Conservation (phyloP, 2,329 filamentous ascomycete species). For the Rugonectria rugulosa region DNA sequence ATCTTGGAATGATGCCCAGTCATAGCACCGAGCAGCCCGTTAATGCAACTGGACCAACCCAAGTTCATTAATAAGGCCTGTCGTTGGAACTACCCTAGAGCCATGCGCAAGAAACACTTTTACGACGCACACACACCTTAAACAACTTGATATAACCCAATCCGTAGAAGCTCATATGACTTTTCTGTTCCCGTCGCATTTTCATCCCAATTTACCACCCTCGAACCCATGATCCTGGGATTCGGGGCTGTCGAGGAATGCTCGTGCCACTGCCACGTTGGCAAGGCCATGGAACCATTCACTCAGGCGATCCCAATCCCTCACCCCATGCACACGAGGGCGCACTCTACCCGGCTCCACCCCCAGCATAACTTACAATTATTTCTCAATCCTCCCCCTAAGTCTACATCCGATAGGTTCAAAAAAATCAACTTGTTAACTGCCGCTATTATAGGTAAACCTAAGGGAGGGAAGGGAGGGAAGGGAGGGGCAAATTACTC, state of each 20-base stretch:
- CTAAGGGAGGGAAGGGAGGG: not conserved
- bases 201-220: not conserved
- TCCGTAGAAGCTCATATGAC: too few species aligned
- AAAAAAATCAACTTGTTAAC: not conserved
- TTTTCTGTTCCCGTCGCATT: not conserved
- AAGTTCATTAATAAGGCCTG: too few species aligned
- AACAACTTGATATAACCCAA: too few species aligned
- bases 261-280: constrained; percentile 11
- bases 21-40: not conserved
- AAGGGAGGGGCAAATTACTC: not conserved
- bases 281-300: constrained; percentile 3
- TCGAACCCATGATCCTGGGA: not conserved
- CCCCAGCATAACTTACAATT: constrained; percentile 8
- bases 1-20: not conserved
- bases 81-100: constrained; percentile 16
- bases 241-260: constrained; percentile 5
- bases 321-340: not conserved
- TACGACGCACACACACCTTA: not conserved
- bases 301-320: not conserved
- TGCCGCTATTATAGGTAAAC: not conserved
- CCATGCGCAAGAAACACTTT: not conserved
- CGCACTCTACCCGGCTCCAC: not conserved
- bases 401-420: too few species aligned
- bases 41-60: not conserved
- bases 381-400: too few species aligned